Base-by-base conservation (phyloP, 257 asterid genomes). In the Sherardia arvensis region DNA sequence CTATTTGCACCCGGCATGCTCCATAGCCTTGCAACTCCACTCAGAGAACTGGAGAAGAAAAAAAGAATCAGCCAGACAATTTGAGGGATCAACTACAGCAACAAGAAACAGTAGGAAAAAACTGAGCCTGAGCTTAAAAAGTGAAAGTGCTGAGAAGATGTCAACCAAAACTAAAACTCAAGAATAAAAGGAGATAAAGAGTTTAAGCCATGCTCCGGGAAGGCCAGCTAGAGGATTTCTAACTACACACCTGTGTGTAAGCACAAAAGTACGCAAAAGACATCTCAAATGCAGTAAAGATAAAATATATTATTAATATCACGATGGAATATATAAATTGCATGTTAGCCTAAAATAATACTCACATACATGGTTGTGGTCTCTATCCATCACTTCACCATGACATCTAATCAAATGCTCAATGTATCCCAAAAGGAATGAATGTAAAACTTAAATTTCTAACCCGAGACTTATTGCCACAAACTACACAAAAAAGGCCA, bases 21-120 rank as follows among this genome's bases (percentile, higher is more conserved):
- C 98, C 97, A 92, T 62, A 83, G 2, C 70, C 83, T 87, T 29
- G 95, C 87, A 64, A 84, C 89, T 63, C 98, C 98, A 76, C 83
- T 89, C 66, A 86, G 67, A 65, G 97, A 85, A 78, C 98, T n/a
- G n/a, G n/a, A n/a, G n/a, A n/a, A n/a, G n/a, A 43, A 43, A 43
- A 43, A 43, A 3, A 1, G 0, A 62, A 72, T 60, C 43, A 65
- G 62, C n/a, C n/a, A 38, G 27, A 36, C 14, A n/a, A 9, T 40
- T 40, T 25, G 18, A 17, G 23, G 12, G 65, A 12, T 54, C 34
- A 43, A 34, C 27, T 21, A 17, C 5, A 64, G 18, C 62, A 34
- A 36, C 40, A 40, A 5, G 20, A 25, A 18, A 0, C 10, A 11
- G 3, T 32, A 5, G 26, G 8, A 56, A 15, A 22, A 30, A 45